These are phyloP conservation scores for Colletotrichum graminicola DNA, from an alignment of 2,329 filamentous ascomycete species.

Conservation along the genomic window DNA sequence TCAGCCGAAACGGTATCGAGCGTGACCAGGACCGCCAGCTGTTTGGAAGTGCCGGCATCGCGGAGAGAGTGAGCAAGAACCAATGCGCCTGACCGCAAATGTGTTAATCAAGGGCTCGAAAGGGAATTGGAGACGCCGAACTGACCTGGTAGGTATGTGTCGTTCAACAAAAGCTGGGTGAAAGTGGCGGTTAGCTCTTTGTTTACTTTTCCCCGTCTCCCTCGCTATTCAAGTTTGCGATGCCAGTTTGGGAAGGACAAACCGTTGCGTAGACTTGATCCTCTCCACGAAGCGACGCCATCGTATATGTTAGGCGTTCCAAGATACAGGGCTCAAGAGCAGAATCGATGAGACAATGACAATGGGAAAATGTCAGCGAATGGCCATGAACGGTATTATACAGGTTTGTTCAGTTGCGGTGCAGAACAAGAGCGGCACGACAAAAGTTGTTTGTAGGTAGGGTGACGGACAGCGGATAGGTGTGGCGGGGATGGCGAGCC, in stretches of 20 bases:
- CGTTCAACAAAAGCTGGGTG: conserved; percentile 86
- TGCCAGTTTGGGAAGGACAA: conserved; percentile 49
- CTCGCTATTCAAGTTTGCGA: not conserved
- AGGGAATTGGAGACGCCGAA: conserved; percentile 42
- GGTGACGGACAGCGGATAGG: conserved; percentile 16
- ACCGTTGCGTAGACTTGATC: conserved; percentile 71
- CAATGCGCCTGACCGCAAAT: conserved; percentile 76
- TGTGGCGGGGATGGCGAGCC: conserved; percentile 35
- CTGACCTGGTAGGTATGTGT: conserved; percentile 91
- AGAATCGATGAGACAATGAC: conserved; percentile 35
- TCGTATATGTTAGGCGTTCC: conserved; percentile 45
- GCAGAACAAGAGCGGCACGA: conserved; percentile 28
- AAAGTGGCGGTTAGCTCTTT: conserved; percentile 43
- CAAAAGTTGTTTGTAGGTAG: conserved; percentile 23
- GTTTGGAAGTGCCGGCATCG: conserved; percentile 88
- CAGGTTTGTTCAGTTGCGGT: conserved; percentile 20
- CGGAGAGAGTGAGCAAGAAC: conserved; percentile 94
- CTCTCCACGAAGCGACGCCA: conserved; percentile 54
- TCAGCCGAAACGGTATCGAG: conserved; percentile 81
- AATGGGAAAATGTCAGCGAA: conserved; percentile 23
- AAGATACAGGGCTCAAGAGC: conserved; percentile 37
- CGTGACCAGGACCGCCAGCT: conserved; percentile 86
- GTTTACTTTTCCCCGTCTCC: conserved; percentile 32
- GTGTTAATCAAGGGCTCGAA: conserved; percentile 41
- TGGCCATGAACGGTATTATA: conserved; percentile 34